Base-by-base conservation (phyloP, 2,329 filamentous ascomycete genomes). In the Podosphaera aphanis region DNA sequence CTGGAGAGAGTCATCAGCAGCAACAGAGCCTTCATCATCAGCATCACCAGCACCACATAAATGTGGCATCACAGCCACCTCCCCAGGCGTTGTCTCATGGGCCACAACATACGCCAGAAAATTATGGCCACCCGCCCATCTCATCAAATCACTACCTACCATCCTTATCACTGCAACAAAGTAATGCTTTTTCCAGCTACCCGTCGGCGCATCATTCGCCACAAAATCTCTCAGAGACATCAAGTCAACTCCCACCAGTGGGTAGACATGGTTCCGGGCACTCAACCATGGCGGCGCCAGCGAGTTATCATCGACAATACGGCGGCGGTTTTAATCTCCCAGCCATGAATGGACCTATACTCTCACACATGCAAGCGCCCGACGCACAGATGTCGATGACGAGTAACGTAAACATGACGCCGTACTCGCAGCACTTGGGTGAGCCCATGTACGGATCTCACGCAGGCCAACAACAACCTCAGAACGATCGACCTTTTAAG, bases 401-500 rank as follows among this genome's bases (percentile, higher is more conserved):
- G 29, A 73, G 76, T 3, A 56, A 56, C 18, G 57, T 60, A 52
- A 54, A 52, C 41, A 57, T 58, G 53, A 61, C 77, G 64, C 42
- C 45, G 18, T 59, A 77, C 69, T 62, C 68, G 62, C 55, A 74
- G 63, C 51, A 75, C 54, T 54, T 66, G 18, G 52, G 54, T 47
- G 49, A 52, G 2, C 49, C 47, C 47, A 71, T 86, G 62, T 82
- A 83, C 49, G 66, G 66, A 13, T 64, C 66, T 8, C 71, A 71
- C 47, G 67, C 70, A 11, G 60, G 60, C 25, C n/a, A n/a, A n/a
- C 63, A 64, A 41, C 69, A 69, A 50, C 65, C 69, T 8, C 67
- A 71, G 23, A 78, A 80, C 47, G 88, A 95, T 54, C 75, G 88
- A 4, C 90, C 90, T 0, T 95, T 93, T 67, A 86, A 86, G 62